Conservation (phyloP, 2,329 filamentous ascomycete genomes). For the Colletotrichum sp. region DNA sequence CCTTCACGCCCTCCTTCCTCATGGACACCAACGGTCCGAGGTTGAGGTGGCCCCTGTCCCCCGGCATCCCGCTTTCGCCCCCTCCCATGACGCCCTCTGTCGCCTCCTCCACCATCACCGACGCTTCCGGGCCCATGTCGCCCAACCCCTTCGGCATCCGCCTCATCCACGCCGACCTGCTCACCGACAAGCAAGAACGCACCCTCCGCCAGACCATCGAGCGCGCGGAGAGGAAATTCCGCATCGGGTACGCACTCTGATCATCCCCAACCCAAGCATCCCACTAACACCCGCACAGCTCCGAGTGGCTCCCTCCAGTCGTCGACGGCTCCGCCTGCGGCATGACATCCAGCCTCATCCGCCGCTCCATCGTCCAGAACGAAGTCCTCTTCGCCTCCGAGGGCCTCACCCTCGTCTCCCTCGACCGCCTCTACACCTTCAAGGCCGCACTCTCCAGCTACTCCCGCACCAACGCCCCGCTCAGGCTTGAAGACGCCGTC, state of each 20-base stretch:
- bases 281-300: conserved; percentile 27
- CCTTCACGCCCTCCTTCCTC: conserved; percentile 34
- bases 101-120: conserved; percentile 40
- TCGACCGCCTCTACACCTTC: conserved; percentile 70
- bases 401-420: conserved; percentile 62
- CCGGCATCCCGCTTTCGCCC: conserved; percentile 42
- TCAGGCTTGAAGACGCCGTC: conserved; percentile 63
- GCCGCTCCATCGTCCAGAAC: conserved; percentile 63
- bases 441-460: conserved; percentile 65
- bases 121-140: conserved; percentile 32
- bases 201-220: conserved; percentile 51
- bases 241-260: conserved; percentile 23
- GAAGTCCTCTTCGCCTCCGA: conserved; percentile 65
- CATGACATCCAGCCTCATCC: conserved; percentile 57
- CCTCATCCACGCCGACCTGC: conserved; percentile 51
- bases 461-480: conserved; percentile 46
- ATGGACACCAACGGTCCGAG: conserved; percentile 30
- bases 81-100: conserved; percentile 56
- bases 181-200: conserved; percentile 53
- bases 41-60: conserved; percentile 37
- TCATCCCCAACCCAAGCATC: neutral
- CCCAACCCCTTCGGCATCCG: conserved; percentile 52
- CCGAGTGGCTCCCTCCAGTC: conserved; percentile 48
- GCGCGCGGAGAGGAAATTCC: conserved; percentile 54
- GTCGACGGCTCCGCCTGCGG: conserved; percentile 47